Evolutionary conservation across 768 basidiomycete species (phyloP).

Genomic region (Rubroboletus pulcherrimus): DNA sequence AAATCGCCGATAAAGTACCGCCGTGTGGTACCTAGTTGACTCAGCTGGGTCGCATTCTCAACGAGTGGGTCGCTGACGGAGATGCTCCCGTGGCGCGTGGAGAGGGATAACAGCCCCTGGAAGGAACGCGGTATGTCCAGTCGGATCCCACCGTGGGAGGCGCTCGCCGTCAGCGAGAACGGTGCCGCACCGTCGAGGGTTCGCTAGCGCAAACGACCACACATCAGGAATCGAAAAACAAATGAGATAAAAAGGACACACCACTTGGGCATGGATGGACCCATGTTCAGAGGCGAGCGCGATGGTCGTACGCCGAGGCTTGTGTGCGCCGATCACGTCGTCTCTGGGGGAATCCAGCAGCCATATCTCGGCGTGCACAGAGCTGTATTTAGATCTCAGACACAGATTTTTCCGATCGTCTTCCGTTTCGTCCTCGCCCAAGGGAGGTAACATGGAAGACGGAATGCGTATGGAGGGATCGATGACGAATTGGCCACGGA

Average conservation of each 20-base stretch:
- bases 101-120: conserved; percentile 15
- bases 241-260: conserved; percentile 2
- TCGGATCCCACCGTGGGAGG: conserved; percentile 13
- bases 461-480: conserved; percentile 43
- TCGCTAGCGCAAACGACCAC: conserved; percentile 1
- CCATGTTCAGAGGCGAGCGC: conserved; percentile 18
- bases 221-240: not conserved
- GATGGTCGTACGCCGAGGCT: conserved; percentile 18
- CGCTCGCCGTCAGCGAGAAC: conserved; percentile 11
- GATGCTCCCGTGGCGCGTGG: conserved; percentile 18
- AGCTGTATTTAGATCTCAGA: conserved; percentile 32
- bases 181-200: conserved; percentile 11
- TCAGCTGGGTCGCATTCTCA: conserved; percentile 17
- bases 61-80: conserved; percentile 12
- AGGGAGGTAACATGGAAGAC: conserved; percentile 35
- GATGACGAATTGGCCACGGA: conserved; percentile 37
- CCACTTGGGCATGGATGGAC: conserved; percentile 15
- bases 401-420: conserved; percentile 38
- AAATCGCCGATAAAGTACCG: conserved; percentile 29
- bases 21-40: conserved; percentile 15
- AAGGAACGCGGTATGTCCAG: conserved; percentile 22
- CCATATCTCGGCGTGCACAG: conserved; percentile 39
- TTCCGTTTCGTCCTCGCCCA: conserved; percentile 35
- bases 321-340: conserved; percentile 1
- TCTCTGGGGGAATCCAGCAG: conserved; percentile 19